Base-by-base conservation (phyloP, 1,139 yeast genomes). In the Diutina catenulata region DNA sequence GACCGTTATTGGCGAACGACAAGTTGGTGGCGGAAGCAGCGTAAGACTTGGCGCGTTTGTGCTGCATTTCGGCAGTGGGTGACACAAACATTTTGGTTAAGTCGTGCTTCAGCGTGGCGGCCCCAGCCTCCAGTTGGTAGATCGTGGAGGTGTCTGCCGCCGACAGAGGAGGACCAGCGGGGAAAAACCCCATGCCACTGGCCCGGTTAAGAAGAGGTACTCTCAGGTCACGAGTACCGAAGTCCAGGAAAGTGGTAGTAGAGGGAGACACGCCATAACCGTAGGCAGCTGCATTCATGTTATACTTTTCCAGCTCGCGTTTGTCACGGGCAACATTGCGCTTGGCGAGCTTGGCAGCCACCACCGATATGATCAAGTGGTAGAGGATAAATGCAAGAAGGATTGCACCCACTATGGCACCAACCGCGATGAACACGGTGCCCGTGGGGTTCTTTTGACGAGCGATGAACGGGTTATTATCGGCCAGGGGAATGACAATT, bases 351-450 rank as follows among this genome's bases (percentile, higher is more conserved):
- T 60, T 50, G 3, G 68, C 58, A 3, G 73, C 71, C 15, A 51
- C 48, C 20, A 64, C 35, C 14, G 71, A 64, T 32, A 52, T 48
- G 40, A 64, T 49, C 40, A 53, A 64, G 49, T 53, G 69, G 49
- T 57, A 67, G 39, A 60, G 45, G 42, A 68, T 55, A 39, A 74
- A 65, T 4, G 64, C 69, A 39, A 71, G 48, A 21, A 68, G 57
- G 13, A 76, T 58, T 20, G 71, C 74, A 1, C 80, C 83, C 3
- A 79, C 74, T 33, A 78, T 64, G 10, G 79, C 65, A 0, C 93
- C 94, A 22, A 81, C 80, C 0, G 83, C 82, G 43, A 83, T 82
- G 56, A 82, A 83, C 3, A 83, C 87, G 1, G 91, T 79, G 1
- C 94, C 94, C 39, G 71, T 65, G 1, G 86, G 82, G 39, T 67